Conservation (phyloP, 345 rosid genomes). For the Hibiscus tridactylites region DNA sequence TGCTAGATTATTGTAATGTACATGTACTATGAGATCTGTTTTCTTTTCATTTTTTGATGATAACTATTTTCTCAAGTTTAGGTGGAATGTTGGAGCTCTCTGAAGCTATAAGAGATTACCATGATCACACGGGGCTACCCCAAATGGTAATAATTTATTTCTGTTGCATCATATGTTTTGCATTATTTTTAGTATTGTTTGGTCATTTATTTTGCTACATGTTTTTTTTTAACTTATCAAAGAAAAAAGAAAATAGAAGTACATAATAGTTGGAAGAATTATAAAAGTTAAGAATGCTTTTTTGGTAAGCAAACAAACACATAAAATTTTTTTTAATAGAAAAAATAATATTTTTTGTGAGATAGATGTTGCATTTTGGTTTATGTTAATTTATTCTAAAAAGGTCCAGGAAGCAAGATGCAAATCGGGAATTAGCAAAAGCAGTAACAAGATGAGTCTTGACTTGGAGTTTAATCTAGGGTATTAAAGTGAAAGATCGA, state of each 20-base stretch:
- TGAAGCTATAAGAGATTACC: conserved; percentile 91
- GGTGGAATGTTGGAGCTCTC: conserved; percentile 89
- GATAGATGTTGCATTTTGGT: background rate
- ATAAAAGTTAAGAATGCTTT: background rate
- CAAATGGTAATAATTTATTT: conserved; percentile 47
- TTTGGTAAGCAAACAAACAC: too few species aligned
- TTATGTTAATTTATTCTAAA: background rate
- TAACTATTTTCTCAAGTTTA: conserved; percentile 15
- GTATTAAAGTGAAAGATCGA: background rate
- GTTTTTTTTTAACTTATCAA: background rate
- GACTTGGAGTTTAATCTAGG: background rate
- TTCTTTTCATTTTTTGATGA: background rate
- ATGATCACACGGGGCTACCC: conserved; percentile 75
- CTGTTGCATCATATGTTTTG: background rate
- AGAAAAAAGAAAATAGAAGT: background rate
- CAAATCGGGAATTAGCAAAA: background rate
- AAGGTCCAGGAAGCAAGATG: background rate
- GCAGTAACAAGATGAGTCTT: background rate
- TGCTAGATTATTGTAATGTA: background rate
- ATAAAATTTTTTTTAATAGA: background rate
- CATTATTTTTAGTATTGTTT: background rate
- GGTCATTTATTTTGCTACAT: background rate
- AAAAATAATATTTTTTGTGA: background rate
- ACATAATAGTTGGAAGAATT: background rate
- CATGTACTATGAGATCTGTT: background rate